Evolutionary conservation across 192 early-diverging fungal species (phyloP).

Genomic region (Podila epigama): DNA sequence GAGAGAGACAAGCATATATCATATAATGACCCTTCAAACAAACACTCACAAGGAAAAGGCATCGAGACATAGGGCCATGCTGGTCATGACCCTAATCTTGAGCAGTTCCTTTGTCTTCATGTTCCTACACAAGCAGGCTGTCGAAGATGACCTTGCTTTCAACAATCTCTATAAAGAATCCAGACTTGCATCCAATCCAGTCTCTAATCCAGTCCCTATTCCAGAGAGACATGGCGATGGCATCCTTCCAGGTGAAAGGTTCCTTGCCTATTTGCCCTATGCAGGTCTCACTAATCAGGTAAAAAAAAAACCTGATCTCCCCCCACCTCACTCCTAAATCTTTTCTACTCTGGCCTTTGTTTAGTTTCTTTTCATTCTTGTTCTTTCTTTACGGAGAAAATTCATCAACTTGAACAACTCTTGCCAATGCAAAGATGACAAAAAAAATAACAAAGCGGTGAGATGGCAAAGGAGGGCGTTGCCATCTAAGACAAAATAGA

Average conservation of each 20-base stretch:
- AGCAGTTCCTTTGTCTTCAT: background rate
- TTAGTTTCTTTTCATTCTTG: background rate
- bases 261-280: background rate
- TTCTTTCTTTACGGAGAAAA: too few species aligned
- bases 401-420: too few species aligned
- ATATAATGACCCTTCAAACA: background rate
- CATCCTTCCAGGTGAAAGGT: background rate
- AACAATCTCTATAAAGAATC: background rate
- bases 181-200: too few species aligned
- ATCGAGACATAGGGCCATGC: background rate
- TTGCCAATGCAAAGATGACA: too few species aligned
- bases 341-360: background rate
- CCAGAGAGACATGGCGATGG: background rate
- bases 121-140: background rate
- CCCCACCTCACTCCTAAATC: too few species aligned
- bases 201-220: too few species aligned
- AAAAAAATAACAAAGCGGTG: too few species aligned
- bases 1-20: too few species aligned
- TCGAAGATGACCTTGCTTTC: background rate
- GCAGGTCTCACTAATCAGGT: constrained; percentile 4
- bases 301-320: too few species aligned
- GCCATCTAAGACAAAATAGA: too few species aligned
- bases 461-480: too few species aligned
- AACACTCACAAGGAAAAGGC: background rate
- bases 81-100: background rate